phyloP scores from a whole-genome alignment of 2,329 filamentous ascomycete species.

The Aspergillus persii region DNA sequence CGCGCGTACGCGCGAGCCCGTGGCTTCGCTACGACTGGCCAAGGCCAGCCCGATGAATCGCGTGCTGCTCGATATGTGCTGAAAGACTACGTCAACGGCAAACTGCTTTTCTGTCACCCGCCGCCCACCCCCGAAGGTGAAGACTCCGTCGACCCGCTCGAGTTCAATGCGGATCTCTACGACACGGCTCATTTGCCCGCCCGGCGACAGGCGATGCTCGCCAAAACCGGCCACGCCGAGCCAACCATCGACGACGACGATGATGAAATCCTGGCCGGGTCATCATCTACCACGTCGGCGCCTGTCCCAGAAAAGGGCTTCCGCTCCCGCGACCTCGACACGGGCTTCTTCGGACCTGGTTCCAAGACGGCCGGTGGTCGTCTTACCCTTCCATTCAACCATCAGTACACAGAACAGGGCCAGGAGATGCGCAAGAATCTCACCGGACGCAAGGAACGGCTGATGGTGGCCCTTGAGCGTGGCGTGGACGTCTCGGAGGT shows the following conservation, averaged over 20 bases:
- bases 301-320: constrained; percentile 56
- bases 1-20: constrained; percentile 82
- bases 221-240: constrained; percentile 45
- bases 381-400: constrained; percentile 77
- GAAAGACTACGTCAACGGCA: constrained; percentile 97
- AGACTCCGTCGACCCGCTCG: constrained; percentile 60
- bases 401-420: constrained; percentile 85
- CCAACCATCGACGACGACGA: constrained; percentile 22
- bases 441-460: constrained; percentile 75
- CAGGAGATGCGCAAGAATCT: constrained; percentile 69
- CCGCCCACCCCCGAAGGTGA: constrained; percentile 57
- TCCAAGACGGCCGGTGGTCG: constrained; percentile 61
- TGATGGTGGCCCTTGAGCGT: constrained; percentile 78
- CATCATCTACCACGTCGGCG: constrained; percentile 17
- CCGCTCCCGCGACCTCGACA: constrained; percentile 78
- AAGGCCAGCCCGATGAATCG: constrained; percentile 89
- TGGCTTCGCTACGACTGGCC: constrained; percentile 85
- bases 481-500: constrained; percentile 81
- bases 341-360: constrained; percentile 76
- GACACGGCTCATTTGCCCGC: constrained; percentile 76
- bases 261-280: constrained; percentile 12
- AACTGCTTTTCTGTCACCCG: constrained; percentile 86
- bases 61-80: constrained; percentile 84
- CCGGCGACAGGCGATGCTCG: constrained; percentile 66
- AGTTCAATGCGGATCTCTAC: constrained; percentile 90